Conservation (phyloP, 352 stramenopile genomes). For the Phytophthora idaei region DNA sequence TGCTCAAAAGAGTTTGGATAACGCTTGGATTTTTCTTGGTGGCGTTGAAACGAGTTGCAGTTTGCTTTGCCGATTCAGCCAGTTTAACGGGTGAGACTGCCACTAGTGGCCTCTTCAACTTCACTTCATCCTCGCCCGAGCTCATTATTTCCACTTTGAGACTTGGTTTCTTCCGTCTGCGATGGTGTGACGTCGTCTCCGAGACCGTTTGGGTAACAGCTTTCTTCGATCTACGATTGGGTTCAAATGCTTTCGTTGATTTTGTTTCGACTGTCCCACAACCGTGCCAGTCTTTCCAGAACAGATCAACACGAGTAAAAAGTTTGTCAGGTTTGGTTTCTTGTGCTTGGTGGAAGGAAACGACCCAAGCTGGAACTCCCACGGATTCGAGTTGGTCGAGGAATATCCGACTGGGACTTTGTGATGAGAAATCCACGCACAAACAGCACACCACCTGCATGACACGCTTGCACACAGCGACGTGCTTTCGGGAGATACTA, state of each 20-base stretch:
- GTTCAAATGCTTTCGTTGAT: not conserved
- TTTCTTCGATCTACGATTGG: constrained; percentile 11
- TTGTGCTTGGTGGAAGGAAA: constrained; percentile 30
- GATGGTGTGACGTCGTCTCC: not conserved
- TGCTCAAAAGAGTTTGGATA: constrained; percentile 51
- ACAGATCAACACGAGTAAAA: constrained; percentile 18
- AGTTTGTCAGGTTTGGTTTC: not conserved
- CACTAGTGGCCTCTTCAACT: not conserved
- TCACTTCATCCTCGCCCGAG: constrained; percentile 1
- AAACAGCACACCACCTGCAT: constrained; percentile 50
- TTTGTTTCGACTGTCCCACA: not conserved
- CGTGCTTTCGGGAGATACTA: not conserved
- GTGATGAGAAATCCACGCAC: constrained; percentile 35
- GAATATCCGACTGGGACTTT: constrained; percentile 28
- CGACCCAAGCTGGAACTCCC: constrained; percentile 33
- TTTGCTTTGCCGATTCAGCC: not conserved
- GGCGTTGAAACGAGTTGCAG: not conserved
- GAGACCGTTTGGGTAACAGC: constrained; percentile 1
- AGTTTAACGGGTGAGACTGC: constrained; percentile 10
- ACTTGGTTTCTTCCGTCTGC: not conserved
- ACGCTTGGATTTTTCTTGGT: constrained; percentile 24
- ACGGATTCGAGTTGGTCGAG: constrained; percentile 21
- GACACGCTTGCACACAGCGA: constrained; percentile 38
- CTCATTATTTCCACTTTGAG: not conserved
- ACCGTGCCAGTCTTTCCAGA: constrained; percentile 42